Percentiles rank a stretch among this genome's conserved stretches.
Conservation (phyloP, 345 rosid genomes). For the Populus alba region DNA sequence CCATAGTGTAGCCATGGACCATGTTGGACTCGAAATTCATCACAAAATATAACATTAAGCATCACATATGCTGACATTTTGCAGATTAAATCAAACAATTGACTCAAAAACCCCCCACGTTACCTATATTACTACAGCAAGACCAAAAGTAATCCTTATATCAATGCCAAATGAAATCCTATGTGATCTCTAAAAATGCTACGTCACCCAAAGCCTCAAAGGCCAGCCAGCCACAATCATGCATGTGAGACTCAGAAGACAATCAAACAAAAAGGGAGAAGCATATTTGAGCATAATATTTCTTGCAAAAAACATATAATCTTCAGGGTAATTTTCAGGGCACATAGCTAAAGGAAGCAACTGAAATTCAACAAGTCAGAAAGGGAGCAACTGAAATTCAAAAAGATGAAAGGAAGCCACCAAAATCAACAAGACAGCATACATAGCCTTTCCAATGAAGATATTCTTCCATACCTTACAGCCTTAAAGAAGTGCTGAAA, state of each 20-base stretch:
- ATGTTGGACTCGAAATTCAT: background rate
- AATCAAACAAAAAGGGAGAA: background rate
- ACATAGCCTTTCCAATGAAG: background rate
- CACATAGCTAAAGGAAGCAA: background rate
- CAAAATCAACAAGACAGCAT: background rate
- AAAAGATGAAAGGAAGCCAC: background rate
- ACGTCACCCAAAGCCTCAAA: background rate
- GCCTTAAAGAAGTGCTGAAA: slow-evolving; percentile 79
- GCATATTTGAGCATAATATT: background rate
- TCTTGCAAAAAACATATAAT: background rate
- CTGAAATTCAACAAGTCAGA: background rate
- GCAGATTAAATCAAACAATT: background rate
- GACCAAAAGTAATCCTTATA: background rate
- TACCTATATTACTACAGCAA: background rate
- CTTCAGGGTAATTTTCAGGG: background rate
- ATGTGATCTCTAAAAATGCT: background rate
- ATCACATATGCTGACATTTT: background rate
- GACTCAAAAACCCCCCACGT: background rate
- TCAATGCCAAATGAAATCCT: background rate
- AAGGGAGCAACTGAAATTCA: background rate
- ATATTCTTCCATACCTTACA: slow-evolving; percentile 55
- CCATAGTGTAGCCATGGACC: background rate
- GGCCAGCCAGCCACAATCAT: background rate
- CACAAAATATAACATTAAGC: background rate
- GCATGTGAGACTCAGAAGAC: background rate